Percentiles rank a stretch among this genome's conserved stretches.
Evolutionary conservation across 1,139 yeast species (phyloP).

Genomic region (Pichia sp.): DNA sequence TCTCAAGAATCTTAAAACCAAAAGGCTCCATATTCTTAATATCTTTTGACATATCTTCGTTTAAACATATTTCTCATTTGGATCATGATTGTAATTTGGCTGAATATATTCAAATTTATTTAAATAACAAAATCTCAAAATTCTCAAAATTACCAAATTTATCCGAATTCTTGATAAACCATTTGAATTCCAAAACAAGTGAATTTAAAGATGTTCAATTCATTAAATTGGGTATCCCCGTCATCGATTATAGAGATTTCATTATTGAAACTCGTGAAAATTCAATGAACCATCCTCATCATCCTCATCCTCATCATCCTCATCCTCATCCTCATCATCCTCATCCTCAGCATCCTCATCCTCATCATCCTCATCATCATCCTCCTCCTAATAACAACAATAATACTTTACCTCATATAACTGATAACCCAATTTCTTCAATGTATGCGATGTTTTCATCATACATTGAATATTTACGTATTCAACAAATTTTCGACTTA

Average conservation of each 20-base stretch:
- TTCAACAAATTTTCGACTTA: conserved; percentile 15
- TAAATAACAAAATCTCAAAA: conserved; percentile 9
- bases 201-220: conserved; percentile 24
- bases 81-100: conserved; percentile 4
- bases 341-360: too few species aligned
- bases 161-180: conserved; percentile 18
- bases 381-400: background rate
- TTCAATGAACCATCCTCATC: background rate
- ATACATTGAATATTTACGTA: conserved; percentile 23
- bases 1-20: conserved; percentile 25
- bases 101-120: conserved; percentile 12
- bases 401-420: background rate
- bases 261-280: too few species aligned
- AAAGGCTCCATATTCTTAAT: conserved; percentile 24
- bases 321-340: background rate
- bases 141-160: conserved; percentile 15
- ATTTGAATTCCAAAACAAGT: conserved; percentile 12
- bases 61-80: background rate
- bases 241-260: conserved; percentile 3
- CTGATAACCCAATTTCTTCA: conserved; percentile 17
- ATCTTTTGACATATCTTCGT: conserved; percentile 3
- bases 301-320: background rate
- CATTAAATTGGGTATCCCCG: conserved; percentile 26
- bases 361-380: background rate
- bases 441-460: conserved; percentile 25